Evolutionary conservation across 495 filamentous ascomycete genomes (phyloP).

Genomic region (Symbiotaphrina buchneri): DNA sequence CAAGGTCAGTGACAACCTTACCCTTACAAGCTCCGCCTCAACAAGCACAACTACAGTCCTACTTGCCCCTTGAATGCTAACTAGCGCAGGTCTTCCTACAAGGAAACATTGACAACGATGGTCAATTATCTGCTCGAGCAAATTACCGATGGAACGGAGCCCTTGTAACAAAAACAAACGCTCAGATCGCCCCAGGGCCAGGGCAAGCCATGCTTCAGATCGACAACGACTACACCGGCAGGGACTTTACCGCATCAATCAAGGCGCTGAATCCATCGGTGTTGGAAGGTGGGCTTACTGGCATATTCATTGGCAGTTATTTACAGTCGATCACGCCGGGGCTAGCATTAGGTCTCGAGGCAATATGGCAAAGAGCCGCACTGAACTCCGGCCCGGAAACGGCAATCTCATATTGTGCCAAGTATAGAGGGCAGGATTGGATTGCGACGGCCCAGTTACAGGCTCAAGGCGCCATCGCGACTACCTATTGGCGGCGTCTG

Average conservation of each 20-base stretch:
- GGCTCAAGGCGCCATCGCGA: conserved; percentile 59
- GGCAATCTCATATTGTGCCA: conserved; percentile 64
- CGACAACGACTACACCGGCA: conserved; percentile 83
- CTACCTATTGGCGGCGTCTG: conserved; percentile 87
- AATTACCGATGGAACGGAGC: conserved; percentile 70
- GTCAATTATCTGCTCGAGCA: conserved; percentile 55
- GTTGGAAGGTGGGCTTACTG: conserved; percentile 78
- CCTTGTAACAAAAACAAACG: conserved; percentile 62
- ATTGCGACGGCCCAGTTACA: conserved; percentile 72
- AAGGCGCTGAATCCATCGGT: conserved; percentile 87
- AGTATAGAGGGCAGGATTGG: conserved; percentile 81
- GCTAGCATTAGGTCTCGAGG: conserved; percentile 74
- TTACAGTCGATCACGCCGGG: conserved; percentile 79
- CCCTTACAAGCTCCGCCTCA: conserved; percentile 3
- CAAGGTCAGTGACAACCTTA: conserved; percentile 37
- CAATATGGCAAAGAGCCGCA: conserved; percentile 74
- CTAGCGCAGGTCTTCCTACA: conserved; percentile 64
- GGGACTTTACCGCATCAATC: conserved; percentile 75
- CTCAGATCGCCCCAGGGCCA: conserved; percentile 50
- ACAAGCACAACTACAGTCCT: background rate
- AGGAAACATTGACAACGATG: conserved; percentile 82
- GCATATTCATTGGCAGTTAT: conserved; percentile 87
- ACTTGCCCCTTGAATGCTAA: background rate
- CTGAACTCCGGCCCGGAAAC: conserved; percentile 63
- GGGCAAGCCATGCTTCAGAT: conserved; percentile 64